Percentiles rank a stretch among this genome's conserved stretches.
Evolutionary conservation across 306 rosid species (phyloP).

Genomic region (Amphicarpaea edgeworthii): DNA sequence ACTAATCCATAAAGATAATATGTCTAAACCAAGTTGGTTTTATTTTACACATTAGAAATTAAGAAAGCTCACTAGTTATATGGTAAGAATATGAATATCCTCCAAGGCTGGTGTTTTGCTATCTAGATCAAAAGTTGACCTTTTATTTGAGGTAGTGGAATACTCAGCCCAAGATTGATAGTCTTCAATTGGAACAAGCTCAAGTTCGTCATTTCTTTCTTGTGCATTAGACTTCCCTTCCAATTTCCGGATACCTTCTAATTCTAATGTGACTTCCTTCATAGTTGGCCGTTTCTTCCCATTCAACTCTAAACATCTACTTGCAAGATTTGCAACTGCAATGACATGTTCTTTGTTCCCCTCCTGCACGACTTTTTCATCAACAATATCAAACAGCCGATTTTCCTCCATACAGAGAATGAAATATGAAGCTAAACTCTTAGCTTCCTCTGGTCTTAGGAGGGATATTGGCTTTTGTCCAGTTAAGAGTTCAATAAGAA

Average conservation of each 20-base stretch:
- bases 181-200: background rate
- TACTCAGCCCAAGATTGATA: background rate
- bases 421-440: background rate
- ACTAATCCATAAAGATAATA: no score
- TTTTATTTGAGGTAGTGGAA: background rate
- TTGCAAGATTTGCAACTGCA: background rate
- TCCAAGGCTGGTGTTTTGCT: background rate
- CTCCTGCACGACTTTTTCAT: background rate
- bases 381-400: background rate
- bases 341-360: background rate
- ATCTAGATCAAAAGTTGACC: background rate
- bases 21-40: no score
- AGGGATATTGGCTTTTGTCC: background rate
- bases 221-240: background rate
- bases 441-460: background rate
- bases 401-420: background rate
- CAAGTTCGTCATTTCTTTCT: background rate
- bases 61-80: background rate
- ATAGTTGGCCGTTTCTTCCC: constrained; percentile 10
- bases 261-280: constrained; percentile 6
- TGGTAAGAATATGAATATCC: background rate
- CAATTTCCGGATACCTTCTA: background rate
- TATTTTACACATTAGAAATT: background rate
- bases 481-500: constrained; percentile 21
- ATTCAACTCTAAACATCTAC: background rate